Evolutionary conservation across 768 basidiomycete species (phyloP).

Genomic region (Pholiota conissans): DNA sequence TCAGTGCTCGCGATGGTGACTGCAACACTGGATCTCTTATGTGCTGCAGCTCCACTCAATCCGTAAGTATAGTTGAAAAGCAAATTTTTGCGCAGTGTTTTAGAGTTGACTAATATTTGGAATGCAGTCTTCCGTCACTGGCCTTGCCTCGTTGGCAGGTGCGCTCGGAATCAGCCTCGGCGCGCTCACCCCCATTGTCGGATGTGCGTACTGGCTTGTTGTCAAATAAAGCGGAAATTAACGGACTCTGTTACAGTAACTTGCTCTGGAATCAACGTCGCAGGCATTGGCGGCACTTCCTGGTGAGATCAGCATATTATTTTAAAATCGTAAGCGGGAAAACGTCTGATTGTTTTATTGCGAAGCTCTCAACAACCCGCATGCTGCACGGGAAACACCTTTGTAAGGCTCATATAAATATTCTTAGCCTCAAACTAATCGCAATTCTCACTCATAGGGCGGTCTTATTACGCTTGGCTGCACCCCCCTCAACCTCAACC

Average conservation of each 20-base stretch:
- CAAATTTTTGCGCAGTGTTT: too few species aligned
- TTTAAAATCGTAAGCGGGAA: background rate
- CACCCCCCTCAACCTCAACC: too few species aligned
- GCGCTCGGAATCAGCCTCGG: background rate
- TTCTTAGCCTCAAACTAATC: background rate
- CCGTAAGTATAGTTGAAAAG: background rate
- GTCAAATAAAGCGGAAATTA: background rate
- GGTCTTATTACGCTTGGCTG: too few species aligned
- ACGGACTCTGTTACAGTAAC: background rate
- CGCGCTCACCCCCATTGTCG: background rate
- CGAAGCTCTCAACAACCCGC: conserved; percentile 8
- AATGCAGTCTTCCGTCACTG: background rate
- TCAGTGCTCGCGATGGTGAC: background rate
- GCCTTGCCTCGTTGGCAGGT: background rate
- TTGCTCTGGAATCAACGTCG: background rate
- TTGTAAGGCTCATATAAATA: background rate
- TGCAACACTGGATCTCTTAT: conserved; percentile 3
- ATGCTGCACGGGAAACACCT: conserved; percentile 13
- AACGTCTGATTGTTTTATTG: background rate
- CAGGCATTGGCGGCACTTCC: background rate
- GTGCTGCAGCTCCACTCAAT: background rate
- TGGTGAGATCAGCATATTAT: background rate
- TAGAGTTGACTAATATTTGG: too few species aligned
- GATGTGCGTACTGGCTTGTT: background rate
- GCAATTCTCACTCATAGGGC: too few species aligned